Evolutionary conservation across 495 filamentous ascomycete species (phyloP).

Genomic region (Neurospora sp.): DNA sequence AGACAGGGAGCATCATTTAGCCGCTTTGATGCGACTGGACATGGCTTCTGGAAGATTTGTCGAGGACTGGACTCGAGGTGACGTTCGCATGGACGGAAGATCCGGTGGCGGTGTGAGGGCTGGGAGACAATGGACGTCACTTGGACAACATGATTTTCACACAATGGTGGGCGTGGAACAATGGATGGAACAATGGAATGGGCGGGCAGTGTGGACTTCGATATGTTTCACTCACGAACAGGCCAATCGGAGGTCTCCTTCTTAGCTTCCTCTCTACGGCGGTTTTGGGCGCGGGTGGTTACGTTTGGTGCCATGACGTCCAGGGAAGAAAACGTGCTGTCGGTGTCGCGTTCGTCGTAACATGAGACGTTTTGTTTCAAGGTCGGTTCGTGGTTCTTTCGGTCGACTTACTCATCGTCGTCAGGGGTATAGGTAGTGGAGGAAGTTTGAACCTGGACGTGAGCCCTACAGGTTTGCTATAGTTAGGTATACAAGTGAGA

Average conservation of each 20-base stretch:
- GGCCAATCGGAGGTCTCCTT: neutral
- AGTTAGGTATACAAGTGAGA: no score
- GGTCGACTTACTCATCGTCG: no score
- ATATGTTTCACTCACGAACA: neutral
- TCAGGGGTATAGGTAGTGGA: no score
- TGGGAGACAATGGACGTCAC: neutral
- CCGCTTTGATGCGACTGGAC: neutral
- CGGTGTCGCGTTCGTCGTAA: no score
- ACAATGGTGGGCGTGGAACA: neutral
- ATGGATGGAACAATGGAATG: neutral
- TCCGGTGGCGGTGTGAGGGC: neutral
- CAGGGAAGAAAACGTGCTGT: no score
- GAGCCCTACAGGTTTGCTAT: no score
- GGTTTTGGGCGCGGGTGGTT: no score
- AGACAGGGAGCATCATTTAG: neutral
- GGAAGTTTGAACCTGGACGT: no score
- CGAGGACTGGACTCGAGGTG: neutral
- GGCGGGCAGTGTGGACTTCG: neutral
- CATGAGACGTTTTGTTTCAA: no score
- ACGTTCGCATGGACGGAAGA: neutral
- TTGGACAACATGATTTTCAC: neutral
- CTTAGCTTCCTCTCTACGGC: no score
- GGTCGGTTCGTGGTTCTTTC: no score
- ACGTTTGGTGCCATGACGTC: no score
- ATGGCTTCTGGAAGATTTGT: neutral